phyloP scores from a whole-genome alignment of 2,329 filamentous ascomycete species.

The Raffaelea deltoideospora region DNA sequence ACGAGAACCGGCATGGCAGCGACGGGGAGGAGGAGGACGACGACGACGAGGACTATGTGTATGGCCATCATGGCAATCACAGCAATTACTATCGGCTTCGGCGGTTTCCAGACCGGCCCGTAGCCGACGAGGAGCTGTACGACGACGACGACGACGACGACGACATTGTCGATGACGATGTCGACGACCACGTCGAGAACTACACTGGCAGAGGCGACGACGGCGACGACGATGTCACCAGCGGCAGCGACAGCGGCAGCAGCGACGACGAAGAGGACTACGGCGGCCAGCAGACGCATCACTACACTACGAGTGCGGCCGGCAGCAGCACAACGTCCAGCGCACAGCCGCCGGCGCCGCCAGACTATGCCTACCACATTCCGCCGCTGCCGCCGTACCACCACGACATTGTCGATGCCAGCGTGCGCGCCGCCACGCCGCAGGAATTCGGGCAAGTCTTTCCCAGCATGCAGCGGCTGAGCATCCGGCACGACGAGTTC shows the following conservation, averaged over 20 bases:
- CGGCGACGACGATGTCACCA: not conserved
- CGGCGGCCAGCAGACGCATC: too few relatives aligned
- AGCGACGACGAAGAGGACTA: too few relatives aligned
- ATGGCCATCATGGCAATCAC: too few relatives aligned
- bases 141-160: too few relatives aligned
- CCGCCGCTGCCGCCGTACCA: constrained; percentile 42
- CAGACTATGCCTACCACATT: constrained; percentile 18
- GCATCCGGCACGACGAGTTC: constrained; percentile 79
- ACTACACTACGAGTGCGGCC: too few relatives aligned
- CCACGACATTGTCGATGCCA: constrained; percentile 45
- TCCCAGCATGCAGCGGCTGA: constrained; percentile 65
- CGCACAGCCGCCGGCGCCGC: too few relatives aligned
- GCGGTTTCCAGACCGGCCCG: not conserved
- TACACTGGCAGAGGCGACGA: not conserved
- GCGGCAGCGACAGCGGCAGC: not conserved
- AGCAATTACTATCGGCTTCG: too few relatives aligned
- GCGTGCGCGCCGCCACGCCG: constrained; percentile 63
- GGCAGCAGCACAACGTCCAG: too few relatives aligned
- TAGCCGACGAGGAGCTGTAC: too few relatives aligned
- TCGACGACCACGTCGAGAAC: not conserved
- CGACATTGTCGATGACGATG: not conserved
- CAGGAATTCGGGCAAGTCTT: constrained; percentile 74
- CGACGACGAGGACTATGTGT: not conserved
- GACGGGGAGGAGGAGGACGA: not conserved
- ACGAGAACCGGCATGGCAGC: not conserved